Conservation (phyloP, 2,329 filamentous ascomycete species). For the Sporothrix pseudoabietina region DNA sequence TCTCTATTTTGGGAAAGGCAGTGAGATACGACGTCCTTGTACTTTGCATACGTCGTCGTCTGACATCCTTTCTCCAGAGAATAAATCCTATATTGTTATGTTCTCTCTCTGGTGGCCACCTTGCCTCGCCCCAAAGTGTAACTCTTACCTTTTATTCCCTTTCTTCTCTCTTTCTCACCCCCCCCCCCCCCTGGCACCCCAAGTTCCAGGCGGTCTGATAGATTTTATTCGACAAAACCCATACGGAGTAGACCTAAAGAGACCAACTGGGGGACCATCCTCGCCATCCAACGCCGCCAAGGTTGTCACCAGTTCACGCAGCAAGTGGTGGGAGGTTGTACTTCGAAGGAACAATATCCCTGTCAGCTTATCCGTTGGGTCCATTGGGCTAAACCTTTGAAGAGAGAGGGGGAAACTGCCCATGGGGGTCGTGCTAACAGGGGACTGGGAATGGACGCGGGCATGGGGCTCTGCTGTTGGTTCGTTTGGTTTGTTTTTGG, state of each 20-base stretch:
- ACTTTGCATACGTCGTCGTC: not conserved
- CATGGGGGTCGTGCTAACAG: not conserved
- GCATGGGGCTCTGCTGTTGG: not conserved
- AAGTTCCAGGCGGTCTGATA: not conserved
- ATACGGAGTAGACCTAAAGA: not conserved
- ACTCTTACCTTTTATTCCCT: not conserved
- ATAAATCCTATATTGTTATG: not conserved
- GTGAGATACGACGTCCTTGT: not conserved
- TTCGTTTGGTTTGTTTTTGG: not conserved
- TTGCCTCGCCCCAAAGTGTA: not conserved
- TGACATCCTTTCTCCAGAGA: not conserved
- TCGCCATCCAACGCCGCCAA: not conserved
- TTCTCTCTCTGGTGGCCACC: not conserved
- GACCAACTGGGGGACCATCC: no score
- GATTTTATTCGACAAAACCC: not conserved
- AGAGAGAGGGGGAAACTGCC: not conserved
- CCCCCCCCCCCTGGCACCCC: not conserved
- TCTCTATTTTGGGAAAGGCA: not conserved
- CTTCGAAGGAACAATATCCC: not conserved
- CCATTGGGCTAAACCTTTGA: not conserved
- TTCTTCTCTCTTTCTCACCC: not conserved
- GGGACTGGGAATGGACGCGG: not conserved
- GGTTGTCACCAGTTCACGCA: not conserved
- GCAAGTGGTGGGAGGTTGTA: not conserved
- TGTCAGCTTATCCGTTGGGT: not conserved